Evolutionary conservation across 2,329 filamentous ascomycete genomes (phyloP).

Genomic region (Sporothrix sp.): DNA sequence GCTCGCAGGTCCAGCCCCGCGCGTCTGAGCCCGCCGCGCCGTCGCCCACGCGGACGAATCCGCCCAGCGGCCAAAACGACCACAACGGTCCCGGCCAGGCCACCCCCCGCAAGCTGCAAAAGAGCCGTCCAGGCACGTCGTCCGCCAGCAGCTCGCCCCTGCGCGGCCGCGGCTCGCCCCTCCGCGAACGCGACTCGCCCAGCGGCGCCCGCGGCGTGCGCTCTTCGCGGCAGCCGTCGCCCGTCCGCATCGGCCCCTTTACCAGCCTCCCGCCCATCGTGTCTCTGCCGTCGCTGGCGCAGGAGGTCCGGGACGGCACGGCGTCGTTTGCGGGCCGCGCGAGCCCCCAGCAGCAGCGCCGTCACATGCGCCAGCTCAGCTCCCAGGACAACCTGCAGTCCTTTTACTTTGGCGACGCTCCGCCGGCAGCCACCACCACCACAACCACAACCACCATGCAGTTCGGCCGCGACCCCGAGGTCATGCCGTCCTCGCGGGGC

Average conservation of each 20-base stretch:
- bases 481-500: constrained; percentile 21
- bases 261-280: constrained; percentile 33
- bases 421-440: neutral
- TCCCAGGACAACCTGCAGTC: constrained; percentile 16
- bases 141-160: constrained; percentile 15
- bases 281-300: constrained; percentile 31
- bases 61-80: neutral
- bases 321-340: constrained; percentile 9
- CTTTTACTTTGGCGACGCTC: constrained; percentile 16
- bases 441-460: constrained; percentile 21
- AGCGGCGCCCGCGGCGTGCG: neutral
- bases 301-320: constrained; percentile 23
- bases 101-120: constrained; percentile 31
- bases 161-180: constrained; percentile 17
- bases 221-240: constrained; percentile 18
- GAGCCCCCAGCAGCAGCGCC: constrained; percentile 5
- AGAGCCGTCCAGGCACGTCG: constrained; percentile 26
- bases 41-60: neutral
- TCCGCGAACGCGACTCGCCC: constrained; percentile 8
- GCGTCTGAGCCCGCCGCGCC: neutral
- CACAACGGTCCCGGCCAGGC: neutral
- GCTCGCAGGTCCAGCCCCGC: constrained; percentile 17
- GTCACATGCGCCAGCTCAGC: constrained; percentile 15
- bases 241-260: constrained; percentile 24
- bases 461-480: constrained; percentile 26